phyloP scores from a whole-genome alignment of 2,329 filamentous ascomycete genomes.

The Fusarium sp. region DNA sequence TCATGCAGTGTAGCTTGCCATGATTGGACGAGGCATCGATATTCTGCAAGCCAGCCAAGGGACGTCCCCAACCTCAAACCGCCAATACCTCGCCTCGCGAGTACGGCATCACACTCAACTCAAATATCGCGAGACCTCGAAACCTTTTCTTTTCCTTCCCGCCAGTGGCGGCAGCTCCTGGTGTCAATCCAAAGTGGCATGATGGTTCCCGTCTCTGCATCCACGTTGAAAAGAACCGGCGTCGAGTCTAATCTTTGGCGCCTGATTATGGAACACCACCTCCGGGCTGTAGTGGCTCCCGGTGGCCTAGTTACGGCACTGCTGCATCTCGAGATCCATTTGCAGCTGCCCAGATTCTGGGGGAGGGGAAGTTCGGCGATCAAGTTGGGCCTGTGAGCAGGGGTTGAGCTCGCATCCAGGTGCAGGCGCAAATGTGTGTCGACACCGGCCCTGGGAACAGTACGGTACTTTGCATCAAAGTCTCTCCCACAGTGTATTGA shows the following conservation, averaged over 20 bases:
- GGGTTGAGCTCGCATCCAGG: constrained; percentile 7
- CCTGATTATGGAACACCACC: constrained; percentile 27
- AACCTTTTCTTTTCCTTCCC: not conserved
- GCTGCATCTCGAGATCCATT: constrained; percentile 39
- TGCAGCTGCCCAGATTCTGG: constrained; percentile 17
- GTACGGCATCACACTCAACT: not conserved
- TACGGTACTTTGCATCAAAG: constrained; percentile 10
- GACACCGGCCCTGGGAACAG: not conserved
- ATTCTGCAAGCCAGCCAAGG: not conserved
- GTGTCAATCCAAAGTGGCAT: constrained; percentile 13
- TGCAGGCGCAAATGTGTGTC: not conserved
- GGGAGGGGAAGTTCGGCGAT: constrained; percentile 31
- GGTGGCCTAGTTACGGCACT: constrained; percentile 21
- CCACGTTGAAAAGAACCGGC: not conserved
- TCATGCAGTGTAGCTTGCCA: not conserved
- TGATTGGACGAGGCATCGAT: not conserved
- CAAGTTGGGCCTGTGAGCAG: constrained; percentile 9
- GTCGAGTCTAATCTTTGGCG: constrained; percentile 2
- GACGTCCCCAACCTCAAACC: not conserved
- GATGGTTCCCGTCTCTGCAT: not conserved
- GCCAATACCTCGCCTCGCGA: constrained; percentile 6
- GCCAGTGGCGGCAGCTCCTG: constrained; percentile 9
- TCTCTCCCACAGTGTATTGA: constrained; percentile 32
- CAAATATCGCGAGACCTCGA: not conserved
- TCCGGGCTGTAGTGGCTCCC: constrained; percentile 19